phyloP scores from a whole-genome alignment of 495 filamentous ascomycete species.

The Rusavskia elegans region DNA sequence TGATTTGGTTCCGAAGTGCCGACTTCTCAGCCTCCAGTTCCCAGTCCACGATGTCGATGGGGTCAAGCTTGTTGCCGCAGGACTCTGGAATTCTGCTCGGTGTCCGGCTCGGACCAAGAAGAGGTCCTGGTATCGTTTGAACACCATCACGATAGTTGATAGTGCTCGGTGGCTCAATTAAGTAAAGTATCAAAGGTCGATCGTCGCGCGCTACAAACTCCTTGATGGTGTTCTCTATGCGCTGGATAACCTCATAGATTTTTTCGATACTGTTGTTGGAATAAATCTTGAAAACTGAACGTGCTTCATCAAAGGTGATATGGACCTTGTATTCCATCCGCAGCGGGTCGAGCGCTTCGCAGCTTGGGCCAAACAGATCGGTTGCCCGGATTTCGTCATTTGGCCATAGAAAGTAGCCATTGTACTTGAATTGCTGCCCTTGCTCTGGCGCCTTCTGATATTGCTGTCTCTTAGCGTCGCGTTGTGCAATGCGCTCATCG shows the following conservation, averaged over 20 bases:
- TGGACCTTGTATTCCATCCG: slow-evolving; percentile 18
- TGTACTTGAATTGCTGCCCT: slow-evolving; percentile 11
- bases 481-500: slow-evolving; percentile 12
- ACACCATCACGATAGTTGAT: not conserved
- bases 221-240: slow-evolving; percentile 20
- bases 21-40: not conserved
- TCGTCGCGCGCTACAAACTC: slow-evolving; percentile 20
- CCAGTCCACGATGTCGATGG: not conserved
- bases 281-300: slow-evolving; percentile 19
- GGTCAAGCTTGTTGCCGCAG: slow-evolving; percentile 1
- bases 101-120: not conserved
- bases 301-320: slow-evolving; percentile 19
- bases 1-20: slow-evolving; percentile 11
- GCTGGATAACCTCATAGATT: slow-evolving; percentile 19
- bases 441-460: slow-evolving; percentile 20
- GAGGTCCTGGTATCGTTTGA: not conserved
- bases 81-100: slow-evolving; percentile 4
- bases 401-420: slow-evolving; percentile 31
- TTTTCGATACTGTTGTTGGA: slow-evolving; percentile 10
- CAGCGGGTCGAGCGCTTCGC: slow-evolving; percentile 32
- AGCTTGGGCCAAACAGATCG: slow-evolving; percentile 25
- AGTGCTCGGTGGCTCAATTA: slow-evolving; percentile 23
- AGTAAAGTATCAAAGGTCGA: slow-evolving; percentile 18
- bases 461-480: slow-evolving; percentile 12
- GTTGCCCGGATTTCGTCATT: slow-evolving; percentile 20